Evolutionary conservation across 495 filamentous ascomycete genomes (phyloP), one percentile per base, ranked within the genome.

Genomic region (Tuber borchii): DNA sequence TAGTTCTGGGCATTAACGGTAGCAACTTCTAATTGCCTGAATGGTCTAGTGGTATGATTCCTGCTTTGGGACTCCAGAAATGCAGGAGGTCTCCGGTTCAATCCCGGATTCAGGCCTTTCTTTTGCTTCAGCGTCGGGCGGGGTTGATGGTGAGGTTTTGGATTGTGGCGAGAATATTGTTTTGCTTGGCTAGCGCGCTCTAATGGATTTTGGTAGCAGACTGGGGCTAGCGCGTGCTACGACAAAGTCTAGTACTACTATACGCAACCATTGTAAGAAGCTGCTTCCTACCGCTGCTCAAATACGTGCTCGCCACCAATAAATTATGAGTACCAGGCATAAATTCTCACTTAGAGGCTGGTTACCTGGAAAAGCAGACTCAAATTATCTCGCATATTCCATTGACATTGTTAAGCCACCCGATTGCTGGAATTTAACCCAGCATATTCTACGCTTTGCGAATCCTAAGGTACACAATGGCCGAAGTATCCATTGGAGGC

Each of bases 31-130:
- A 61, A 69, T 51, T 6, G 76, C 76, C 73, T 71, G 76, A 71
- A 71, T 77, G 73, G 73, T 77, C 73, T 72, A 75, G 73, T 72
- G 73, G 73, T 77, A 77, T 77, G 69, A 73, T 73, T 73, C 43
- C 71, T 73, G 44, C 71, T 73, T 73, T 73, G 71, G 71, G 71
- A 9, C 26, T n/a, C n/a, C 43, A 4, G 14, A 7, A 73, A 34
- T 69, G 71, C 71, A 73, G 71, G 71, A 73, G 71, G 43, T 73
- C 71, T 73, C 71, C 71, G 71, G 71, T 73, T 73, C 71, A 73
- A 73, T 73, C 71, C 71, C 71, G 71, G 71, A 73, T 73, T 73
- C 34, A 56, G 71, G 71, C 71, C 71, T 69, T 34, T 14, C 51
- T 73, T 56, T 73, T 73, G 10, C n/a, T 20, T 8, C 51, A 8